Conservation (phyloP, 2,329 filamentous ascomycete species). For the Ceratocystis eucalypticola region DNA sequence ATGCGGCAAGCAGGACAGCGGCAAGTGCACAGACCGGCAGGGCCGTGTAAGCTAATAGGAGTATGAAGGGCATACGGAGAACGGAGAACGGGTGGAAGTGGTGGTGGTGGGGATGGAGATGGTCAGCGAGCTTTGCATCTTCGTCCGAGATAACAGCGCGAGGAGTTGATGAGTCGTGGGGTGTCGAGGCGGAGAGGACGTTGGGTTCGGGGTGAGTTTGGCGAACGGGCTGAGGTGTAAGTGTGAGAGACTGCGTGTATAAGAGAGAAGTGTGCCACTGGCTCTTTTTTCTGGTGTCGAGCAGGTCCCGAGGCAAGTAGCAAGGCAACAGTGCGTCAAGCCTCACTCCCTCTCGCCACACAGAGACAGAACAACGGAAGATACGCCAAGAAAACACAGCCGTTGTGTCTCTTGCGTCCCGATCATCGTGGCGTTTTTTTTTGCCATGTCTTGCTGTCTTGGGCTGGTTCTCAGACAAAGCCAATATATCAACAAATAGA, state of each 20-base stretch:
- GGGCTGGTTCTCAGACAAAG: background rate
- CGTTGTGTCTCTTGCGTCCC: background rate
- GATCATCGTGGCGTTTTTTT: background rate
- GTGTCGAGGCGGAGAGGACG: background rate
- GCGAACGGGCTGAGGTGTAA: background rate
- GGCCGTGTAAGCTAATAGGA: background rate
- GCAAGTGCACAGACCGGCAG: background rate
- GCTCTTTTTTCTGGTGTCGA: too few species aligned
- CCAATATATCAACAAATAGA: slow-evolving; percentile 1
- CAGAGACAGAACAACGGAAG: background rate
- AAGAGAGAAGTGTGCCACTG: too few species aligned
- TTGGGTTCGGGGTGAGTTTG: background rate
- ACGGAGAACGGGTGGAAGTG: background rate
- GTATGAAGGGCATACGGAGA: background rate
- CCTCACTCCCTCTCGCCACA: too few species aligned
- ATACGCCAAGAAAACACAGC: background rate
- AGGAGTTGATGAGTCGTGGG: background rate
- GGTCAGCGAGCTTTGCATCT: background rate
- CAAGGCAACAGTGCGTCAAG: too few species aligned
- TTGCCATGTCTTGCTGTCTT: background rate
- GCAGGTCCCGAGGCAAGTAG: too few species aligned
- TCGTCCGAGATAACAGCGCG: background rate
- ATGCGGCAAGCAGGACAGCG: background rate
- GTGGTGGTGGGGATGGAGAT: background rate
- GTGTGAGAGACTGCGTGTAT: too few species aligned